Conservation (phyloP, 2,329 filamentous ascomycete genomes). For the Tolypocladium guangdongense region DNA sequence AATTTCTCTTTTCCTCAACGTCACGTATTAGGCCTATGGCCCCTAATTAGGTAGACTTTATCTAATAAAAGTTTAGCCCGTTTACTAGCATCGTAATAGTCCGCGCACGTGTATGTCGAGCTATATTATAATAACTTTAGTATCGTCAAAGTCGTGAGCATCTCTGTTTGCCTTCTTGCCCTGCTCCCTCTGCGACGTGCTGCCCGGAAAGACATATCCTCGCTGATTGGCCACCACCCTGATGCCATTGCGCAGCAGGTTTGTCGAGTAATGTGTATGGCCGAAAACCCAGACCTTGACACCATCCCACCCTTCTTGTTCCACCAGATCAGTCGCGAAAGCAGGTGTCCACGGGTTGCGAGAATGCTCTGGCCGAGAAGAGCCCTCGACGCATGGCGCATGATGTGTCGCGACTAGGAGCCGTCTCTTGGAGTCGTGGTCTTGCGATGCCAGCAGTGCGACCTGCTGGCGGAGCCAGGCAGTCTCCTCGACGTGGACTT, state of each 20-base stretch:
- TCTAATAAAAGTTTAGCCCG: no score
- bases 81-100: no score
- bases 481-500: slow-evolving; percentile 32
- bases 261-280: slow-evolving; percentile 35
- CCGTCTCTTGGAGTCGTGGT: slow-evolving; percentile 8
- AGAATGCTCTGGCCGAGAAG: slow-evolving; percentile 36
- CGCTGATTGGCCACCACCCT: slow-evolving; percentile 33
- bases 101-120: no score
- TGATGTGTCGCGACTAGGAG: slow-evolving; percentile 47
- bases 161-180: no score
- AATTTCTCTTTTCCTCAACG: no score
- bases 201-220: slow-evolving; percentile 21
- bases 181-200: no score
- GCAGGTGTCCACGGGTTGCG: slow-evolving; percentile 34
- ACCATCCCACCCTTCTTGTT: slow-evolving; percentile 15
- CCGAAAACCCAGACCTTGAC: slow-evolving; percentile 35
- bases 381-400: slow-evolving; percentile 37
- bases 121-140: no score
- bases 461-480: slow-evolving; percentile 34
- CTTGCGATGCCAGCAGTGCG: slow-evolving; percentile 2
- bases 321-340: slow-evolving; percentile 39
- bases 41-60: no score
- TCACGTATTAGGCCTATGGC: no score
- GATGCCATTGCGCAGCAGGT: slow-evolving; percentile 20
- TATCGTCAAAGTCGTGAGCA: no score